Evolutionary conservation across 1,284 basidiomycete genomes (phyloP).

Genomic region (Waitea zeae): DNA sequence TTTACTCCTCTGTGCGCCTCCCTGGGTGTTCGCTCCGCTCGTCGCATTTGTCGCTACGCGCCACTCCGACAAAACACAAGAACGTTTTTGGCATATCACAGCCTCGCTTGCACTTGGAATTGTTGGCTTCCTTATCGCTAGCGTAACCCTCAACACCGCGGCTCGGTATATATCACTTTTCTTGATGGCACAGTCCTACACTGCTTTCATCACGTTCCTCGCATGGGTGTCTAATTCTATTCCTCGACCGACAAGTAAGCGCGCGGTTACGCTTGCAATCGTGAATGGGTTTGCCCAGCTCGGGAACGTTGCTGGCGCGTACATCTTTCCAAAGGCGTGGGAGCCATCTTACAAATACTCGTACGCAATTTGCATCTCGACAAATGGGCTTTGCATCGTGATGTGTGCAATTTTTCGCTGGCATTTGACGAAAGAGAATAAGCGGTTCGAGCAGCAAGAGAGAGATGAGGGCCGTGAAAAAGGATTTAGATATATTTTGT

Average conservation of each 20-base stretch:
- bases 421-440: slow-evolving; percentile 20
- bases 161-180: slow-evolving; percentile 65
- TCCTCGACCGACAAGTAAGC: slow-evolving; percentile 49
- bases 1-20: slow-evolving; percentile 60
- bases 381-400: slow-evolving; percentile 21
- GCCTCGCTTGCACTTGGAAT: slow-evolving; percentile 39
- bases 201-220: slow-evolving; percentile 50
- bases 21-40: slow-evolving; percentile 53
- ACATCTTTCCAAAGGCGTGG: slow-evolving; percentile 22
- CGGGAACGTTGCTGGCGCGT: slow-evolving; percentile 60
- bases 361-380: slow-evolving; percentile 27
- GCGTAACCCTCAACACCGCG: slow-evolving; percentile 45
- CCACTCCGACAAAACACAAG: slow-evolving; percentile 53
- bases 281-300: slow-evolving; percentile 57
- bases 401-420: slow-evolving; percentile 30
- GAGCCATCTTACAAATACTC: slow-evolving; percentile 19
- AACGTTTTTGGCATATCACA: slow-evolving; percentile 49
- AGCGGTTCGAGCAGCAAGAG: slow-evolving; percentile 15
- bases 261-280: slow-evolving; percentile 60
- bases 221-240: slow-evolving; percentile 61
- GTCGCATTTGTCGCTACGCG: slow-evolving; percentile 28
- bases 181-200: slow-evolving; percentile 60
- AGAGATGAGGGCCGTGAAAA: slow-evolving; percentile 12
- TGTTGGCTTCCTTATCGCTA: slow-evolving; percentile 59
- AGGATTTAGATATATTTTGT: slow-evolving; percentile 17